phyloP scores from a whole-genome alignment of 176 grass and related monocot genomes.

The Phragmites australis region DNA sequence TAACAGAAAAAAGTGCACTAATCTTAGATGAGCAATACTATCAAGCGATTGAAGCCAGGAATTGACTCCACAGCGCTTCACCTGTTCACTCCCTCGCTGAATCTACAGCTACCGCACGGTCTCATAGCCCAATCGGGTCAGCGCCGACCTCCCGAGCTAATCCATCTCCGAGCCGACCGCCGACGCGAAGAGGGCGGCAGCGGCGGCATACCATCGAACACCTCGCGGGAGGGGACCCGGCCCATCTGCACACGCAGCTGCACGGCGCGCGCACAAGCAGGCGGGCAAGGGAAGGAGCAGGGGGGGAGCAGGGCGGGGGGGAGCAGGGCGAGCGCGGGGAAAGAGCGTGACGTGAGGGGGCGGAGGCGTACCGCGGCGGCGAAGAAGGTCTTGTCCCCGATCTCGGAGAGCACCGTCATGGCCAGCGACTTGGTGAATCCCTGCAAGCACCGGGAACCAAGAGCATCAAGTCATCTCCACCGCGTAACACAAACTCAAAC shows the following conservation, averaged over 20 bases:
- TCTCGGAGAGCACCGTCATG: constrained; percentile 94
- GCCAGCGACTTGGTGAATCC: constrained; percentile 96
- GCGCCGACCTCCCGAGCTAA: not conserved
- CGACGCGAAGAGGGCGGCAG: not conserved
- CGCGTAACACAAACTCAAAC: not conserved
- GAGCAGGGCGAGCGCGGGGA: no score
- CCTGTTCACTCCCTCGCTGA: not conserved
- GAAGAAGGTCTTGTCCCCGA: constrained; percentile 99
- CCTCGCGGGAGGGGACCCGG: not conserved
- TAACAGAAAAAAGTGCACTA: no score
- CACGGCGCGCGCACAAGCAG: not conserved
- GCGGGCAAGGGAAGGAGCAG: not conserved
- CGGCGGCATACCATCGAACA: constrained; percentile 35
- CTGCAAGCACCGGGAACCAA: constrained; percentile 40
- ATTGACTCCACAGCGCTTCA: not conserved
- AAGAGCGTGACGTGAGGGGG: not conserved
- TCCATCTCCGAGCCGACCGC: not conserved
- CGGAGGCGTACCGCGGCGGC: constrained; percentile 69
- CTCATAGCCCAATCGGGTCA: not conserved
- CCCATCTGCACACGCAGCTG: not conserved
- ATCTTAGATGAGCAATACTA: not conserved
- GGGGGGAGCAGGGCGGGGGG: not conserved
- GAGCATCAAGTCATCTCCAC: not conserved
- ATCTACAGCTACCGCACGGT: not conserved
- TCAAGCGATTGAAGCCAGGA: not conserved